Base-by-base conservation (phyloP, 75 land plant species). In the Adiantum capillusveneris region DNA sequence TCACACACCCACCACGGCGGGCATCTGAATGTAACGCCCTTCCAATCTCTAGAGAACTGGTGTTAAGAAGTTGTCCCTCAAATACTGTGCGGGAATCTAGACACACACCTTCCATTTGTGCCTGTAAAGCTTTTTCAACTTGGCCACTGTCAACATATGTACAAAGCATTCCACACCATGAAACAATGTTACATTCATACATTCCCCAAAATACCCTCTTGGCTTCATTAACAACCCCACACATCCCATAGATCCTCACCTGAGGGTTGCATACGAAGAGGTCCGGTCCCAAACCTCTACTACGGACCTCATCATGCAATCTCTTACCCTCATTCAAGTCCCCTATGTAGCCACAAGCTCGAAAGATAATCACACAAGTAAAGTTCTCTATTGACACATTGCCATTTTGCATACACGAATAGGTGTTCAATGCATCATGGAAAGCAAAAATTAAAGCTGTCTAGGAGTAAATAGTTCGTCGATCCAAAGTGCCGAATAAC, bases 221-320 rank as follows among this genome's bases (percentile, higher is more conserved):
- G 16, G 91, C 91, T 31, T 55, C 56, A 12, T 7, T 31, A 1
- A 75, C 56, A 14, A 69, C 72, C 0, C 77, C 42, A 30, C 81
- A 83, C 25, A 75, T 72, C 21, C 67, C 66, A 62, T 86, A 86
- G 84, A 83, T 80, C 60, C 75, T 80, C 12, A 86, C 62, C 65
- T 83, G 58, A 1, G 87, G 70, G 59, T 81, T 83, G 36, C 44
- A 55, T 14, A 83, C 43, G 60, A 75, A 80, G 31, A 26, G 19
- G 44, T 87, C 75, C 0, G 49, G 14, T 37, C 59, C 81, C 25
- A 39, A 58, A 25, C 82, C 91, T 51, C 25, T 34, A 56, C 65
- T 81, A 44, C 52, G 49, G 25, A 63, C 44, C 0, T 44, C 54
- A 16, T 44, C 48, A 54, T 83, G 91, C 16, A 87, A 60, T 1